Conservation (phyloP, 1,139 yeast species). For the Lodderomyces beijingensis region DNA sequence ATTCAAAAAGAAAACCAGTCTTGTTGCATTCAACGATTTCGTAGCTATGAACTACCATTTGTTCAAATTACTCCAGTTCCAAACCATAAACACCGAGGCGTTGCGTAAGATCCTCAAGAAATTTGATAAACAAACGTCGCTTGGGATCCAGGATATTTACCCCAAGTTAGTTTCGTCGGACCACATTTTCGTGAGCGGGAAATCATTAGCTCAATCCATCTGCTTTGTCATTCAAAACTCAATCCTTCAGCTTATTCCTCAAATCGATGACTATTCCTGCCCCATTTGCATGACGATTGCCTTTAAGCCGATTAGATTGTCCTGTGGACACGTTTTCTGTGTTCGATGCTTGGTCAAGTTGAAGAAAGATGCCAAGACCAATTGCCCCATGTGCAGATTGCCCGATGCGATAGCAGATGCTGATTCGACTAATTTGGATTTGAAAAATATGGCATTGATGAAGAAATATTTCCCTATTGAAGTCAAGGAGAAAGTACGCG, state of each 20-base stretch:
- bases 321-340: constrained; percentile 67
- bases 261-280: constrained; percentile 69
- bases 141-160: constrained; percentile 45
- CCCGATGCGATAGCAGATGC: constrained; percentile 52
- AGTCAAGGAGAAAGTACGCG: constrained; percentile 56
- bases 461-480: constrained; percentile 62
- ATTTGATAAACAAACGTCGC: constrained; percentile 67
- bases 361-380: constrained; percentile 52
- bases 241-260: constrained; percentile 58
- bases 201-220: constrained; percentile 51
- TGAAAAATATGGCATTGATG: constrained; percentile 49
- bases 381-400: constrained; percentile 65
- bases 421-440: constrained; percentile 56
- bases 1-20: constrained; percentile 48
- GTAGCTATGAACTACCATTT: constrained; percentile 51
- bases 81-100: constrained; percentile 59
- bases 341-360: constrained; percentile 66
- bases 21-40: constrained; percentile 47
- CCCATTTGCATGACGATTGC: constrained; percentile 71
- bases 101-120: constrained; percentile 65
- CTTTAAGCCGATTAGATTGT: constrained; percentile 61
- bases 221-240: constrained; percentile 54
- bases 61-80: constrained; percentile 57
- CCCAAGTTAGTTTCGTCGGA: constrained; percentile 44
- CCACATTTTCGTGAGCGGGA: constrained; percentile 43